Base-by-base conservation (phyloP, 495 filamentous ascomycete species). In the Penicillium roqueforti region DNA sequence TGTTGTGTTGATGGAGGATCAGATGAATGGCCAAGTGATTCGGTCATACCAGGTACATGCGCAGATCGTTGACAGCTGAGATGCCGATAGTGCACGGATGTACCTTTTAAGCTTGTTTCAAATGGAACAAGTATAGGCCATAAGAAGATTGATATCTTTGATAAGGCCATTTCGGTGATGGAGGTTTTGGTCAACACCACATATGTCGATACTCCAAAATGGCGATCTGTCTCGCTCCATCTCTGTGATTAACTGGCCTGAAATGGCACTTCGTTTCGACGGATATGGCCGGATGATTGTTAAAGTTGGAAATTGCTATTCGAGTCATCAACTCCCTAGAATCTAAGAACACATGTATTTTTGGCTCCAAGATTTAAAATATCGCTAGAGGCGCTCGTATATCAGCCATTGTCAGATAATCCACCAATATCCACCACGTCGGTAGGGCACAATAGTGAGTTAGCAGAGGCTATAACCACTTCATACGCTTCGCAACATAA, bases 401-500 rank as follows among this genome's bases (percentile, higher is more conserved):
- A 31, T 11, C 9, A 31, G 28, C 26, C 7, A 31, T 3, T 31
- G 28, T 34, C 5, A 1, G 13, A n/a, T 6, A 14, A n/a, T 14
- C 31, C 4, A n/a, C 10, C 31, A 34, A 34, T 14, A 34, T n/a
- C 6, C 13, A 34, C 3, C 1, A n/a, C 4, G 13, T 6, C 13
- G 4, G 4, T 34, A 14, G 11, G 13, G 4, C 13, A 4, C 4
- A 6, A 34, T 5, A 1, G 13, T 34, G n/a, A 1, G 11, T 13
- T 34, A 13, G 4, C 13, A 42, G 31, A 41, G 20, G 37, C 41
- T 29, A 57, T 8, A 57, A n/a, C 48, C 48, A 57, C 20, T 40
- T 54, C 47, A 61, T 29, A 31, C 47, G 42, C 20, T 51, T 62
- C 3, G 57, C 65, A 18, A 66, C 14, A 23, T 71, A 53, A 18